Percentiles rank a stretch among this genome's conserved stretches.
Conservation (phyloP, 805 yeast species). For the Cyberlindnera amylophila region DNA sequence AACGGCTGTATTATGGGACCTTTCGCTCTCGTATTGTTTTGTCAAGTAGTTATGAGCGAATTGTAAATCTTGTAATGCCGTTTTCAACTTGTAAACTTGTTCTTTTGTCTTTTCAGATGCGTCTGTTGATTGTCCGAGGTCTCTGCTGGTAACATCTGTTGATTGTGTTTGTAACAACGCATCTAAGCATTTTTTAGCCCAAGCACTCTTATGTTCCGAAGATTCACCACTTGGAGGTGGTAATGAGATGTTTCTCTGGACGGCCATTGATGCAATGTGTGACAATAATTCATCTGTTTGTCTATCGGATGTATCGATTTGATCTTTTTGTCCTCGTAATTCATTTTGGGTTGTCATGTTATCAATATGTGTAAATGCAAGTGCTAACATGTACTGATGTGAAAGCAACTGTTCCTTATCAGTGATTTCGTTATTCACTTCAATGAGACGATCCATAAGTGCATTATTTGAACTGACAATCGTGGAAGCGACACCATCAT, state of each 20-base stretch:
- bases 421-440: conserved; percentile 10
- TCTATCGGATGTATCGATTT: conserved; percentile 6
- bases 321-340: neutral
- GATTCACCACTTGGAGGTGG: conserved; percentile 22
- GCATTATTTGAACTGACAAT: conserved; percentile 14
- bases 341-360: conserved; percentile 10
- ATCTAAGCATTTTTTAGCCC: conserved; percentile 28
- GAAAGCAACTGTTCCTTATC: conserved; percentile 4
- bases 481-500: conserved; percentile 5
- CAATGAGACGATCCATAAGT: conserved; percentile 10
- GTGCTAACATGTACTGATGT: conserved; percentile 20
- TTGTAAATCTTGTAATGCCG: conserved; percentile 65
- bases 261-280: conserved; percentile 26
- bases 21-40: conserved; percentile 64
- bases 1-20: conserved; percentile 48
- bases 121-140: neutral
- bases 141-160: neutral
- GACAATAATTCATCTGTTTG: conserved; percentile 24
- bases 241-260: conserved; percentile 21
- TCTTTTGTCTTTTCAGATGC: conserved; percentile 7
- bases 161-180: conserved; percentile 5
- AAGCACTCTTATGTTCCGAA: conserved; percentile 12
- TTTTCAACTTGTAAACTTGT: conserved; percentile 34
- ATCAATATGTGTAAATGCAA: conserved; percentile 24
- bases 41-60: conserved; percentile 68